These are phyloP conservation scores for Cupressus sempervirens DNA, from an alignment of 75 land plant species.

Conservation along the genomic window DNA sequence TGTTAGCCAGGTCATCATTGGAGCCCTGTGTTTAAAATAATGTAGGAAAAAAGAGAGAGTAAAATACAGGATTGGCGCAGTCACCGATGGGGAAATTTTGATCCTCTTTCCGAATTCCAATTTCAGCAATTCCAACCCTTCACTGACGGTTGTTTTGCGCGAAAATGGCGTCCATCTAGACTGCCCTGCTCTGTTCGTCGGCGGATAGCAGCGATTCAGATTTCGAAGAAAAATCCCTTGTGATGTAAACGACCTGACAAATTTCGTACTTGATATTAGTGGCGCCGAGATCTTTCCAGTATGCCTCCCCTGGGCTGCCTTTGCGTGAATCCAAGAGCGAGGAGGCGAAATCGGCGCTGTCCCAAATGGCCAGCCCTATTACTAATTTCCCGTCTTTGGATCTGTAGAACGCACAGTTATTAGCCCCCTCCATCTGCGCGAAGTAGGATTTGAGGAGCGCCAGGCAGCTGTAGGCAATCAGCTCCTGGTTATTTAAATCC, in stretches of 20 bases:
- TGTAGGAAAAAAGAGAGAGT: too few species aligned
- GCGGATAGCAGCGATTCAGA: too few species aligned
- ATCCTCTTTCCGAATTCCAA: too few species aligned
- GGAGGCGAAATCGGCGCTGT: background rate
- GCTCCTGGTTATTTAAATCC: background rate
- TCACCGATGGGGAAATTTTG: too few species aligned
- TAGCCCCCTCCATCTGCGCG: background rate
- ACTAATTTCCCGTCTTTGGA: background rate
- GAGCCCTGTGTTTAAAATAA: too few species aligned
- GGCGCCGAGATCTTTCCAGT: background rate
- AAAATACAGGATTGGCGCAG: too few species aligned
- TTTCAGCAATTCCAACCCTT: too few species aligned
- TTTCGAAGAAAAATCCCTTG: background rate
- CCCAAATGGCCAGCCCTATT: background rate
- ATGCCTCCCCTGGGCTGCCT: background rate
- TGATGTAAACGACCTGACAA: background rate
- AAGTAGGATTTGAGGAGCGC: background rate
- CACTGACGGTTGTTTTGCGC: too few species aligned
- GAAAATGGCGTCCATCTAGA: too few species aligned
- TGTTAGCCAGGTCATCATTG: too few species aligned
- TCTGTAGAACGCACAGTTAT: background rate
- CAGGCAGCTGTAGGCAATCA: conserved; percentile 8
- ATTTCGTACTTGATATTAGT: background rate
- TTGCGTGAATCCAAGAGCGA: background rate
- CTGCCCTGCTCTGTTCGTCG: too few species aligned